Evolutionary conservation across 2,329 filamentous ascomycete species (phyloP).

Genomic region (Pochonia chlamydosporia): DNA sequence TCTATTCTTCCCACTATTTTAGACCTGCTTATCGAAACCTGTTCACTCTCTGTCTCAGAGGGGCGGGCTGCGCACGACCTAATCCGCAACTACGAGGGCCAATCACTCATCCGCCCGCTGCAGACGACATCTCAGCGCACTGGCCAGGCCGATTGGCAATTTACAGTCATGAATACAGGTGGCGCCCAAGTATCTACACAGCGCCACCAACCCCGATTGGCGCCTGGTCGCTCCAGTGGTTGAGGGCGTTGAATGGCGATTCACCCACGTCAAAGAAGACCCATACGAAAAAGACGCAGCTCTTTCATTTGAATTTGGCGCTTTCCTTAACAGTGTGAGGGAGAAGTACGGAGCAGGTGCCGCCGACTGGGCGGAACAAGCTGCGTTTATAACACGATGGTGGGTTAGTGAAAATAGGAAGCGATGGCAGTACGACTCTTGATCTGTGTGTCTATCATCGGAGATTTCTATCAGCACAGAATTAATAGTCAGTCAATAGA

Average conservation of each 20-base stretch:
- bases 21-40: constrained; percentile 26
- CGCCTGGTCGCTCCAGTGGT: constrained; percentile 18
- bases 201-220: constrained; percentile 14
- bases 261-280: constrained; percentile 23
- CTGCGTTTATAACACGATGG: constrained; percentile 26
- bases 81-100: constrained; percentile 28
- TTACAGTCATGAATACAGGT: constrained; percentile 20
- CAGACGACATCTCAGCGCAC: constrained; percentile 13
- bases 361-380: constrained; percentile 25
- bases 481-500: no score
- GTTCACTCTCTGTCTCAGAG: constrained; percentile 21
- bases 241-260: constrained; percentile 23
- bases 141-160: constrained; percentile 19
- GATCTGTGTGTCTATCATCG: no score
- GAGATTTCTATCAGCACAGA: no score
- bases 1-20: constrained; percentile 28
- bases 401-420: constrained; percentile 29
- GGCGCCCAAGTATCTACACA: constrained; percentile 16
- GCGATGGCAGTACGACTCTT: constrained; percentile 22
- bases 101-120: constrained; percentile 27
- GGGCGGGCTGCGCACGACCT: constrained; percentile 22
- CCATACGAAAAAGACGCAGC: constrained; percentile 21
- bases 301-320: constrained; percentile 18
- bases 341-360: constrained; percentile 18
- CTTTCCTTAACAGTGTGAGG: constrained; percentile 16